Evolutionary conservation across 208 protist genomes (phyloP).

Genomic region (Naegleria fowleri): DNA sequence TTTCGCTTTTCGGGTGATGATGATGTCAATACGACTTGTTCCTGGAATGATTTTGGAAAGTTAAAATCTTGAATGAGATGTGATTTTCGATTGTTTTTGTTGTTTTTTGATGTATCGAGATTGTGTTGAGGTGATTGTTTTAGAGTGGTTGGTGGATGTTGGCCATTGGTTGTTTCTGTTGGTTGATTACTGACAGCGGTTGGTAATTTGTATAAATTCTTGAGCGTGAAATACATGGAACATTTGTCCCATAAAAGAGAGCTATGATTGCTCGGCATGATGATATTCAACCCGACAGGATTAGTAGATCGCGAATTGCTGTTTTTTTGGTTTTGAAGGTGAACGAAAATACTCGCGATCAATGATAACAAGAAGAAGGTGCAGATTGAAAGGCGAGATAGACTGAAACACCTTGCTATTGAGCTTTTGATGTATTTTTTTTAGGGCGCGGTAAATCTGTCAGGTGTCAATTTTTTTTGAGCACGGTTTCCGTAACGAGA

Average conservation of each 20-base stretch:
- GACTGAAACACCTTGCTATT: no score
- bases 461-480: no score
- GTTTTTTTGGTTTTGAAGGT: no score
- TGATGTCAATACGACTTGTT: background rate
- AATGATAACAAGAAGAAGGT: no score
- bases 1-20: background rate
- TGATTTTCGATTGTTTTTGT: background rate
- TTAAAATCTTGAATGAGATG: background rate
- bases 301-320: no score
- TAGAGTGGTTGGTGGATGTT: background rate
- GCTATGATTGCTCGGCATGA: no score
- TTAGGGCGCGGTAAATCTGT: no score
- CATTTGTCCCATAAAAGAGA: background rate
- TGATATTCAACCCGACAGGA: no score
- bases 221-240: background rate
- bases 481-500: no score
- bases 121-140: background rate
- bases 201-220: background rate
- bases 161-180: background rate
- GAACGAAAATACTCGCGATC: no score
- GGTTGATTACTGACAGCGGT: background rate
- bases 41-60: background rate
- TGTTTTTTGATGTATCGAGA: background rate
- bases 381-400: no score
- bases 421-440: no score